Percentiles rank a stretch among this genome's conserved stretches.
phyloP scores from a whole-genome alignment of 306 rosid genomes.

The Cucumis cinereus region DNA sequence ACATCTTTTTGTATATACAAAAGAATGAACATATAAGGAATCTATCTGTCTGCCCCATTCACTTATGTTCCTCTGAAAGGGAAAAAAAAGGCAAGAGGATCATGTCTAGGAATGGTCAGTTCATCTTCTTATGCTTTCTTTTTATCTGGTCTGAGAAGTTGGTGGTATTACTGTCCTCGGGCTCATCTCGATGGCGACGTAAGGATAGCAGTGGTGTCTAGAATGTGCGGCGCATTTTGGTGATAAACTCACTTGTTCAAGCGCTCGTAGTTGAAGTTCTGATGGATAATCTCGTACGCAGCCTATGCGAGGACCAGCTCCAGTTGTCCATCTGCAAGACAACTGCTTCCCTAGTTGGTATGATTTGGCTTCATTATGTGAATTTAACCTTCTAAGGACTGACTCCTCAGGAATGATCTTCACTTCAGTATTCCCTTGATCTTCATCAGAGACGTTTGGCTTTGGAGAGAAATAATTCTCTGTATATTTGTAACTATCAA shows the following conservation, averaged over 20 bases:
- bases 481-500: constrained; percentile 11
- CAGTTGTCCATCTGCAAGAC: constrained; percentile 96
- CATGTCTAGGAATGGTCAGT: constrained; percentile 4
- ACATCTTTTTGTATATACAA: constrained; percentile 2
- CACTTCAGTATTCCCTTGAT: constrained; percentile 25
- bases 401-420: constrained; percentile 54
- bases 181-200: constrained; percentile 9
- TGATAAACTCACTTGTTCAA: constrained; percentile 81
- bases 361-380: constrained; percentile 63
- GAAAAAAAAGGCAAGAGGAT: constrained; percentile 2
- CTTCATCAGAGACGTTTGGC: constrained; percentile 18
- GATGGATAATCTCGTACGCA: constrained; percentile 86
- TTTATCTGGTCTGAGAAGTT: neutral
- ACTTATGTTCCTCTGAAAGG: constrained; percentile 1
- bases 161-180: neutral
- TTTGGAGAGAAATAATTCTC: constrained; percentile 14
- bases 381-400: constrained; percentile 60
- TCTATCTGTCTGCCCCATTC: constrained; percentile 1
- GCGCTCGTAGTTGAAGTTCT: constrained; percentile 65
- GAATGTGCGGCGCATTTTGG: constrained; percentile 41
- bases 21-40: constrained; percentile 8
- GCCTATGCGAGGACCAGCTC: constrained; percentile 93
- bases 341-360: constrained; percentile 81
- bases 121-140: neutral
- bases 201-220: constrained; percentile 26